Evolutionary conservation across 1,284 basidiomycete species (phyloP), one percentile per base, ranked within the genome.

Genomic region (Ustanciosporium gigantosporum): DNA sequence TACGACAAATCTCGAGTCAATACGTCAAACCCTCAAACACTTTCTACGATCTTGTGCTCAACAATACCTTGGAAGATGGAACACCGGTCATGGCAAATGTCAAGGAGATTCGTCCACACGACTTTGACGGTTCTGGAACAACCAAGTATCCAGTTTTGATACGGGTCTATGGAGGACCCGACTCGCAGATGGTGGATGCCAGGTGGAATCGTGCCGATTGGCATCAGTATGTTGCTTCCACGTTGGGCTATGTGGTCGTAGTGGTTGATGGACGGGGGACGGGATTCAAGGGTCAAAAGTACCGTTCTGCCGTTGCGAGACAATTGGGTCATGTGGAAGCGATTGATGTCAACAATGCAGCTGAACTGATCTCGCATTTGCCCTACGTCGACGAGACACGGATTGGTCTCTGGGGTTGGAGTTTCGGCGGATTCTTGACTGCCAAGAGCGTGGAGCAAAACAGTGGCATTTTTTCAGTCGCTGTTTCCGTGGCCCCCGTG

Each of bases 221-320:
- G 90, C 86, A 91, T 68, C 83, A 90, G 53, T 94, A 88, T 79
- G 83, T 96, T 19, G 88, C 88, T 2, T 88, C 88, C 61, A 83
- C 85, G 23, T 81, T 90, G 34, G 86, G 90, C 62, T 96, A 94
- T 78, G 83, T 98, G 36, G 82, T 94, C 21, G 89, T 95, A 36
- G 80, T 84, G 13, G 87, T 96, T 32, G 94, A 97, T 76, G 91
- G 90, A 0, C 84, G 93, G n/a, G 93, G 93, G 0, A 97, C 94
- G 0, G 94, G 94, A 2, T 90, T 83, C 80, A 89, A 88, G 76
- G 94, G 94, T 0, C 83, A 91, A 24, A 80, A 81, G 49, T 80
- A 95, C 77, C 82, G 93, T 46, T 91, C 91, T 74, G 83, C 86
- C 0, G 88, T 97, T 5, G 87, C 88, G 66, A 85, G 87, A 42